Conservation (phyloP, 306 rosid species). For the Fagus crenata region DNA sequence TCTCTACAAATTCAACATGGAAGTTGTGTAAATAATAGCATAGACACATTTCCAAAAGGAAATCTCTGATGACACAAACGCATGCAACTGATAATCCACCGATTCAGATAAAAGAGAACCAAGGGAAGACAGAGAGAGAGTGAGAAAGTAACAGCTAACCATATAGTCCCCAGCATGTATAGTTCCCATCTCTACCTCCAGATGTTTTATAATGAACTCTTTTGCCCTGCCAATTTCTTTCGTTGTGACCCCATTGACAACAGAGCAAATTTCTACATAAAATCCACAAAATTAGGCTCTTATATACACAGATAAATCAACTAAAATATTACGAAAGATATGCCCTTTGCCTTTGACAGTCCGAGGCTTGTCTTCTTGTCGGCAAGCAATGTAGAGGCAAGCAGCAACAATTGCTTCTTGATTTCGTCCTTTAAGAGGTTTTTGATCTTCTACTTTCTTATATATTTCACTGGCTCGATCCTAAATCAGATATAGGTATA, state of each 20-base stretch:
- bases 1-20: constrained; percentile 44
- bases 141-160: constrained; percentile 33
- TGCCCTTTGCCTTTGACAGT: constrained; percentile 78
- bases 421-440: constrained; percentile 94
- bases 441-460: constrained; percentile 93
- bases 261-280: constrained; percentile 88
- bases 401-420: constrained; percentile 98
- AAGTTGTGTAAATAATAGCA: not conserved
- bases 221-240: constrained; percentile 99
- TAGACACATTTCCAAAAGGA: not conserved
- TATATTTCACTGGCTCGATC: constrained; percentile 97
- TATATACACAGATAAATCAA: constrained; percentile 41
- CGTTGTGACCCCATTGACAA: constrained; percentile 95
- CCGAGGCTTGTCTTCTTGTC: constrained; percentile 96
- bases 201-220: constrained; percentile 93
- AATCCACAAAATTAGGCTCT: constrained; percentile 45
- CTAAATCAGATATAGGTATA: constrained; percentile 33
- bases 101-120: not conserved
- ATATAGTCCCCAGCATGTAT: constrained; percentile 96
- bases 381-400: constrained; percentile 97
- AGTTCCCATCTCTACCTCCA: constrained; percentile 97
- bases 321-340: not conserved
- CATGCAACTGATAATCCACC: not conserved
- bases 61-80: not conserved
- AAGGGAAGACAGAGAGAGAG: no score